Percentiles rank a stretch among this genome's conserved stretches.
These are phyloP conservation scores for Trametes sanguinea DNA, from an alignment of 768 basidiomycete species.

Conservation along the genomic window DNA sequence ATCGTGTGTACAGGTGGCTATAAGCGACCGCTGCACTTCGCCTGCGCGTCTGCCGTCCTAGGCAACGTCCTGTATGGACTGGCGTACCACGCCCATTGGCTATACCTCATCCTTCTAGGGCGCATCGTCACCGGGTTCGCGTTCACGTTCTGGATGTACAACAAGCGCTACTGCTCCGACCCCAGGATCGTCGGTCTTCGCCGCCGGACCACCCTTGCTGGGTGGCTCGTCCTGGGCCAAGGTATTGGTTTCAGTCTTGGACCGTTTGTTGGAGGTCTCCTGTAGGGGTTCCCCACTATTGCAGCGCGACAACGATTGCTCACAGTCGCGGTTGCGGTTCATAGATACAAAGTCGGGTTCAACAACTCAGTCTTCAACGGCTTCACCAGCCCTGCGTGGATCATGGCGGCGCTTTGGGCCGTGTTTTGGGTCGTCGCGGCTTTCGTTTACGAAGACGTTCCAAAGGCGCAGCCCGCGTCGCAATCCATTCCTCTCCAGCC, in stretches of 20 bases:
- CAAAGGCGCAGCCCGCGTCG: not conserved
- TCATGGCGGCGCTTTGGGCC: slow-evolving; percentile 57
- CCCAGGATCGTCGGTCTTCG: slow-evolving; percentile 65
- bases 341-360: slow-evolving; percentile 55
- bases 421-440: slow-evolving; percentile 48
- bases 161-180: slow-evolving; percentile 70
- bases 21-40: slow-evolving; percentile 52
- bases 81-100: slow-evolving; percentile 58
- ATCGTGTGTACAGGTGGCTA: slow-evolving; percentile 48
- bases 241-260: slow-evolving; percentile 62
- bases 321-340: not conserved
- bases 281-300: slow-evolving; percentile 34
- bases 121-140: slow-evolving; percentile 64
- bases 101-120: slow-evolving; percentile 71
- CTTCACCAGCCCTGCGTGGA: slow-evolving; percentile 66
- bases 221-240: slow-evolving; percentile 65
- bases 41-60: slow-evolving; percentile 52
- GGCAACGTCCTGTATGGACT: slow-evolving; percentile 63
- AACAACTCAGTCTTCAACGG: slow-evolving; percentile 61
- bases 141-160: slow-evolving; percentile 68
- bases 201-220: slow-evolving; percentile 60
- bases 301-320: not conserved
- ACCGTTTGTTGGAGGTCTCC: slow-evolving; percentile 61
- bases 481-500: slow-evolving; percentile 17
- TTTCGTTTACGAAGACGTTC: slow-evolving; percentile 38